A percentile compares a stretch with the other conserved stretches of the same genome.
These are phyloP conservation scores for Candida boleticola DNA, from an alignment of 805 yeast genomes.

Conservation along the genomic window DNA sequence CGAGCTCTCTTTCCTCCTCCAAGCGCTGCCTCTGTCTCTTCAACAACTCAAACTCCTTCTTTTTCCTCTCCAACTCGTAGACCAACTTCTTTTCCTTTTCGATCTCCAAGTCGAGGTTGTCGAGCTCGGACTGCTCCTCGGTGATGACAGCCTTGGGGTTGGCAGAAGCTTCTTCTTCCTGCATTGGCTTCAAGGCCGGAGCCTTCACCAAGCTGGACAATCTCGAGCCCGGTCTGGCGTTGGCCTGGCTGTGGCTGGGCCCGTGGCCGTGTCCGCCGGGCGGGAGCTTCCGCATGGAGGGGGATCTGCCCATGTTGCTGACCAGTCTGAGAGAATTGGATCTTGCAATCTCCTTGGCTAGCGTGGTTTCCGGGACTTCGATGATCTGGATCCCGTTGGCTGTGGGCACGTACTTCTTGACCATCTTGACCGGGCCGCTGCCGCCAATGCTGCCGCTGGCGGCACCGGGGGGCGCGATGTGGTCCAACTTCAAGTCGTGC, in stretches of 20 bases:
- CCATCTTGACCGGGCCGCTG: conserved; percentile 35
- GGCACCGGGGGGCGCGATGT: conserved; percentile 5
- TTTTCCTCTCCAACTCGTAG: conserved; percentile 35
- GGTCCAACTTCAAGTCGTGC: conserved; percentile 33
- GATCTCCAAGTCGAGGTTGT: conserved; percentile 32
- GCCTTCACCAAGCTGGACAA: conserved; percentile 12
- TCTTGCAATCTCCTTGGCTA: conserved; percentile 37
- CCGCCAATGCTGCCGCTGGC: neutral
- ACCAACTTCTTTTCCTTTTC: conserved; percentile 39
- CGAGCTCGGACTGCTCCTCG: conserved; percentile 13
- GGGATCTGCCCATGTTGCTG: conserved; percentile 21
- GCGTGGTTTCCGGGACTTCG: conserved; percentile 58
- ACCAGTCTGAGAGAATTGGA: conserved; percentile 39
- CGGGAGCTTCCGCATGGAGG: conserved; percentile 11
- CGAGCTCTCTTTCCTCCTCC: conserved; percentile 26
- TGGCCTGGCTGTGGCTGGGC: conserved; percentile 4
- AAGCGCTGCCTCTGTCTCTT: conserved; percentile 20
- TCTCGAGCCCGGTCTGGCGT: conserved; percentile 9
- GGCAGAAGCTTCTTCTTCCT: conserved; percentile 9
- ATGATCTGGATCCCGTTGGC: conserved; percentile 66
- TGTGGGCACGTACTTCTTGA: conserved; percentile 72
- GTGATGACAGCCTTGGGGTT: neutral
- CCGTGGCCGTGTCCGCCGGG: conserved; percentile 4
- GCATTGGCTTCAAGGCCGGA: conserved; percentile 14
- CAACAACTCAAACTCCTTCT: conserved; percentile 35